phyloP scores from a whole-genome alignment of 306 rosid genomes.

The Cucurbita moschata region DNA sequence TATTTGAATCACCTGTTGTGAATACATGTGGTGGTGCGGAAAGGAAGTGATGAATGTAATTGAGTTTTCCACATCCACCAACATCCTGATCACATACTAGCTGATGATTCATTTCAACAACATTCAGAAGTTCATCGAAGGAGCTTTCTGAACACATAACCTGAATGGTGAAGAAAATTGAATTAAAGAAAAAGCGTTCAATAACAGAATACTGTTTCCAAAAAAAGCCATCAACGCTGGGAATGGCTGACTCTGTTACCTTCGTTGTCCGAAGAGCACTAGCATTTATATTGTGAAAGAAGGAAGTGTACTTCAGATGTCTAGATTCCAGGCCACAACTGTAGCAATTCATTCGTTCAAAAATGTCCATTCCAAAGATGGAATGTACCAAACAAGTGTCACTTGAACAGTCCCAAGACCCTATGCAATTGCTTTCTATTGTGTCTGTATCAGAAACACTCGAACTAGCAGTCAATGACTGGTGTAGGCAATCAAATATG shows the following conservation, averaged over 20 bases:
- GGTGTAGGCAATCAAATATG: constrained; percentile 87
- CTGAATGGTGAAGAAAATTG: constrained; percentile 31
- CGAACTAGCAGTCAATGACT: constrained; percentile 46
- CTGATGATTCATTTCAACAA: constrained; percentile 84
- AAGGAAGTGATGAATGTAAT: constrained; percentile 82
- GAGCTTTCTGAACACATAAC: constrained; percentile 48
- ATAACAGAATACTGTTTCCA: constrained; percentile 9
- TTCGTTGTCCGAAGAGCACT: constrained; percentile 82
- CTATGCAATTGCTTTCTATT: constrained; percentile 43
- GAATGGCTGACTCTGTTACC: constrained; percentile 31
- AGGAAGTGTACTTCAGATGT: constrained; percentile 78
- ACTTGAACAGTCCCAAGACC: constrained; percentile 81
- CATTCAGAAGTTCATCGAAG: constrained; percentile 67
- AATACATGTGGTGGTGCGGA: constrained; percentile 74
- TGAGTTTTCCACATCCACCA: constrained; percentile 81
- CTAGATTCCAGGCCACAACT: constrained; percentile 73
- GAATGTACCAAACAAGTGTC: constrained; percentile 79
- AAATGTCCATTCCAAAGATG: constrained; percentile 78
- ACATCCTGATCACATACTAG: constrained; percentile 73
- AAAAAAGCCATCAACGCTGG: constrained; percentile 2
- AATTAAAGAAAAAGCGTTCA: constrained; percentile 10
- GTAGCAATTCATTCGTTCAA: constrained; percentile 79
- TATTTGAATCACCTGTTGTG: constrained; percentile 53
- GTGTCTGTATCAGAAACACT: constrained; percentile 48
- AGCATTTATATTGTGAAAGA: constrained; percentile 91